Evolutionary conservation across 192 early-diverging fungal species (phyloP).

Genomic region (Backusella sp.): DNA sequence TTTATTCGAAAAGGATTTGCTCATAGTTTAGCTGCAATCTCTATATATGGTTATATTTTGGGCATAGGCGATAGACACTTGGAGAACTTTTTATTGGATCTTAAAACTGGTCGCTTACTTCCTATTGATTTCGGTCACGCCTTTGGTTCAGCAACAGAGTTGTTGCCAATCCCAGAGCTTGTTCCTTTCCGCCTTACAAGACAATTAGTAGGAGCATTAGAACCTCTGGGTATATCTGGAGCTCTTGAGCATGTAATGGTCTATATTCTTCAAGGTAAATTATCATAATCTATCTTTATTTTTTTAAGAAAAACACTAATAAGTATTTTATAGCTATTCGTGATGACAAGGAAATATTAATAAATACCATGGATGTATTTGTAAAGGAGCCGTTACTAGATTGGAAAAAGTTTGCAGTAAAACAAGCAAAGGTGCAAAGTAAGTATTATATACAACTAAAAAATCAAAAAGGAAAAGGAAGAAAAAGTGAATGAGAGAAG

Average conservation of each 20-base stretch:
- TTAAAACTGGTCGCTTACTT: constrained; percentile 63
- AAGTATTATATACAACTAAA: constrained; percentile 9
- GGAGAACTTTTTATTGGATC: constrained; percentile 75
- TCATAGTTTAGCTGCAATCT: constrained; percentile 66
- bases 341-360: constrained; percentile 55
- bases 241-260: constrained; percentile 69
- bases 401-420: constrained; percentile 70
- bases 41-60: constrained; percentile 69
- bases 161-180: constrained; percentile 73
- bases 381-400: constrained; percentile 82
- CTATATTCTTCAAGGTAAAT: constrained; percentile 55
- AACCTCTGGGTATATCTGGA: constrained; percentile 66
- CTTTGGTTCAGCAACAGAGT: constrained; percentile 79
- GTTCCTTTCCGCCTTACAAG: constrained; percentile 74
- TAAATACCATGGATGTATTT: constrained; percentile 80
- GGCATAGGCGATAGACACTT: constrained; percentile 83
- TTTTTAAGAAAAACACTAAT: background rate
- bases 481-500: background rate
- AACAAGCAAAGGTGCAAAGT: constrained; percentile 60
- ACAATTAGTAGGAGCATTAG: constrained; percentile 62
- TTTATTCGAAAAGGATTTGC: constrained; percentile 66
- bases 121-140: constrained; percentile 85
- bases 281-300: background rate
- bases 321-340: constrained; percentile 46
- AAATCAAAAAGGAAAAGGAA: background rate